These are phyloP conservation scores for Mycena chlorophos DNA, from an alignment of 768 basidiomycete genomes.

Conservation along the genomic window DNA sequence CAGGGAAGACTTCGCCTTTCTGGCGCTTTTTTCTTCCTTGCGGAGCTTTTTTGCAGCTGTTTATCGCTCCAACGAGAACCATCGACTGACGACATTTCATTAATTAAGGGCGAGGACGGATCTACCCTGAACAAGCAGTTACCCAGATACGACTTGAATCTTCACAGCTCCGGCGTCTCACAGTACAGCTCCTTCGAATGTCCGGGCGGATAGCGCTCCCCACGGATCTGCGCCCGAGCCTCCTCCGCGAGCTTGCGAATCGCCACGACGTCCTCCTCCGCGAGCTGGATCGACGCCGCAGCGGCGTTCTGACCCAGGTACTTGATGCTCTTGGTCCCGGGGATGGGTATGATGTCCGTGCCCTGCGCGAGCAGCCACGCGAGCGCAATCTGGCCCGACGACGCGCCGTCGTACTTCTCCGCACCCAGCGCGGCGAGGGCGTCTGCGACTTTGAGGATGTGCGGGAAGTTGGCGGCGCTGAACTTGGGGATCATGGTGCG, in stretches of 20 bases:
- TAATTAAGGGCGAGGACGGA: no score
- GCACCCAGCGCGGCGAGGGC: conserved; percentile 33
- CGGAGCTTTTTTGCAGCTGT: no score
- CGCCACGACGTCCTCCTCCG: conserved; percentile 33
- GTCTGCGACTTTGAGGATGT: conserved; percentile 39
- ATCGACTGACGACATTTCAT: no score
- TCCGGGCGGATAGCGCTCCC: conserved; percentile 26
- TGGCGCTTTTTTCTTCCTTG: no score
- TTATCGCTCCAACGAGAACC: no score
- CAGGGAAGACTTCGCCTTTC: no score
- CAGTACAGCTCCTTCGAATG: conserved; percentile 11
- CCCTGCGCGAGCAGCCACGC: conserved; percentile 22
- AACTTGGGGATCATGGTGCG: conserved; percentile 29
- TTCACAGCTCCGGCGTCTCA: conserved; percentile 23
- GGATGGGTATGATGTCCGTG: conserved; percentile 15
- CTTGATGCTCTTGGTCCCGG: conserved; percentile 18
- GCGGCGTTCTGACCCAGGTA: conserved; percentile 28
- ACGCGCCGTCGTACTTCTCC: conserved; percentile 25
- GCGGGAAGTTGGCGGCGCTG: conserved; percentile 42
- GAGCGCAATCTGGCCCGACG: conserved; percentile 14
- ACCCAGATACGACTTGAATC: no score
- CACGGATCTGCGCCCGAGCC: conserved; percentile 24
- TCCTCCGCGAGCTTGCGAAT: conserved; percentile 28
- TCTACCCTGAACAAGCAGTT: no score
- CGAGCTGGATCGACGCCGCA: background rate